Conservation (phyloP, 192 early-diverging fungal species). For the Gryganskiella cystojenkinii region DNA sequence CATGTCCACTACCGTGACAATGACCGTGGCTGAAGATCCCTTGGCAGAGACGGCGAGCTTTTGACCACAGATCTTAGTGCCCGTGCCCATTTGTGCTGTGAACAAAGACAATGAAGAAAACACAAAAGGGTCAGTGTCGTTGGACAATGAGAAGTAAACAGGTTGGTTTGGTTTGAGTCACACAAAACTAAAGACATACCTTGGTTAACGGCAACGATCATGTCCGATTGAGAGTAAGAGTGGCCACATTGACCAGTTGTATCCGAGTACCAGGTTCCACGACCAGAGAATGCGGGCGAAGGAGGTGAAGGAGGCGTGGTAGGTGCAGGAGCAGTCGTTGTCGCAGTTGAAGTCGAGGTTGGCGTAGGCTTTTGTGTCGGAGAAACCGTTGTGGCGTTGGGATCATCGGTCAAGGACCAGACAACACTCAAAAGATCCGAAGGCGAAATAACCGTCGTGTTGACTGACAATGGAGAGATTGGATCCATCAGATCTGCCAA, state of each 20-base stretch:
- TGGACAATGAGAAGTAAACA: not conserved
- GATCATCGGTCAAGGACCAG: constrained; percentile 31
- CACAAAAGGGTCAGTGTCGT: not conserved
- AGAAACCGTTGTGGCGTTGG: constrained; percentile 2
- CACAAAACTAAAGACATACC: not conserved
- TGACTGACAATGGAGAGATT: not conserved
- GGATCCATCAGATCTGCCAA: constrained; percentile 15
- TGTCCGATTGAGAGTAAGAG: constrained; percentile 42
- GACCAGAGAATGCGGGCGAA: constrained; percentile 18
- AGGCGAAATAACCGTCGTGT: constrained; percentile 19
- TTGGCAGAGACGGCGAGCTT: constrained; percentile 34
- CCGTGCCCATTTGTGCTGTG: constrained; percentile 29
- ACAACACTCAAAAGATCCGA: constrained; percentile 27
- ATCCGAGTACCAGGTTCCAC: constrained; percentile 44
- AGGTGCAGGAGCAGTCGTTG: not conserved
- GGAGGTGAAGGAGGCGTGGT: constrained; percentile 1
- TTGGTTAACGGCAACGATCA: constrained; percentile 49
- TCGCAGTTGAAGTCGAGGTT: not conserved
- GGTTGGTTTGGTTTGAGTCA: not conserved
- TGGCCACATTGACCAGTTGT: constrained; percentile 35
- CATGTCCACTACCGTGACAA: constrained; percentile 45
- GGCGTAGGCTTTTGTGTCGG: constrained; percentile 6
- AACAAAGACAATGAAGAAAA: not conserved
- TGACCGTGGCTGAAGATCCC: constrained; percentile 26
- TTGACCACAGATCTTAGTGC: constrained; percentile 35